These are phyloP conservation scores for Sanghuangporus sanghuang DNA, from an alignment of 1,284 basidiomycete species.

Conservation along the genomic window DNA sequence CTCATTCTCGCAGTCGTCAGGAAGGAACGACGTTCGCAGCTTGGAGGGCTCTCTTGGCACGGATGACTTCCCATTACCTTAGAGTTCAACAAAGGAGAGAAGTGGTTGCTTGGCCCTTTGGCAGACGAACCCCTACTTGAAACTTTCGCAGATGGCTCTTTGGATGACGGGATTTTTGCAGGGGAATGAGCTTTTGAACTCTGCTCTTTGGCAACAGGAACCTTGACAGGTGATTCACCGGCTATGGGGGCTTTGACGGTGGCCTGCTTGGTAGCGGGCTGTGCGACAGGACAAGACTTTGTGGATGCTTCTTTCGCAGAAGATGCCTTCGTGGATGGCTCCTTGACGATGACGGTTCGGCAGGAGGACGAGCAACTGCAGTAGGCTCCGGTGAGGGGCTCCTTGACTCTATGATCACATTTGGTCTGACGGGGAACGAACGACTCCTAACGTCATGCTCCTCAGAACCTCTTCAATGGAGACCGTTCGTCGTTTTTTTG, in stretches of 20 bases:
- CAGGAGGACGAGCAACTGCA: too few species aligned
- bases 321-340: too few species aligned
- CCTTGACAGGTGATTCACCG: too few species aligned
- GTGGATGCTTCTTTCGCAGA: too few species aligned
- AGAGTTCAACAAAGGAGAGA: slow-evolving; percentile 14
- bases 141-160: neutral
- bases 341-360: too few species aligned
- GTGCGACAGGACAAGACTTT: neutral
- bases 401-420: slow-evolving; percentile 37
- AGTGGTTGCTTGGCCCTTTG: neutral
- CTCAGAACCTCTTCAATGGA: slow-evolving; percentile 32
- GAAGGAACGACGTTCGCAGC: slow-evolving; percentile 58
- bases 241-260: neutral
- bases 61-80: slow-evolving; percentile 35
- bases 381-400: slow-evolving; percentile 21
- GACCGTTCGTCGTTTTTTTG: slow-evolving; percentile 18
- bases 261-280: neutral
- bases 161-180: neutral
- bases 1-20: slow-evolving; percentile 35
- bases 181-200: too few species aligned
- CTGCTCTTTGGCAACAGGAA: too few species aligned
- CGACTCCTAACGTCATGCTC: slow-evolving; percentile 23
- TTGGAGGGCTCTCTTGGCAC: slow-evolving; percentile 69
- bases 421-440: slow-evolving; percentile 25
- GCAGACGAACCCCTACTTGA: neutral